Evolutionary conservation across 306 rosid genomes (phyloP).

Genomic region (Inga laurina): DNA sequence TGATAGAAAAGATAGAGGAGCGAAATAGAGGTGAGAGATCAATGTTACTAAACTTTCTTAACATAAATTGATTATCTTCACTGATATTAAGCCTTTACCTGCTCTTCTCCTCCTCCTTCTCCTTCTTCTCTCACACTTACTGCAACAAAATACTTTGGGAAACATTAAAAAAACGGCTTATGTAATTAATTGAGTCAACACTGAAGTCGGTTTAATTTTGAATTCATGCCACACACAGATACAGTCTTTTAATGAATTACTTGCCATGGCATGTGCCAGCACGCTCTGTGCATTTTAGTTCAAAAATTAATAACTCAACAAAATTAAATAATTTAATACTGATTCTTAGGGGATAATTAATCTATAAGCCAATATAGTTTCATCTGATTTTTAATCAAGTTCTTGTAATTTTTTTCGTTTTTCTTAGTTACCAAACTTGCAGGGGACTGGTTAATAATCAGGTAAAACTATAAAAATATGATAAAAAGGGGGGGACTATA

Average conservation of each 20-base stretch:
- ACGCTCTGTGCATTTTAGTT: no score
- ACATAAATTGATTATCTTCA: background rate
- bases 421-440: no score
- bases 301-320: no score
- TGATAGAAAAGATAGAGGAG: background rate
- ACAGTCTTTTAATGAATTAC: background rate
- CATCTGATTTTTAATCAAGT: no score
- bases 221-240: background rate
- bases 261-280: background rate
- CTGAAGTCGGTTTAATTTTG: background rate
- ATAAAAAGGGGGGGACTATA: no score
- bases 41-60: background rate
- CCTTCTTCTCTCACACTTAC: background rate
- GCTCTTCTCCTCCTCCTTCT: background rate
- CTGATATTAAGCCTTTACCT: background rate
- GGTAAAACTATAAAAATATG: no score
- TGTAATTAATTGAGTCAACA: background rate
- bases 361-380: no score
- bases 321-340: no score
- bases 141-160: background rate
- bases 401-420: no score
- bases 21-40: background rate
- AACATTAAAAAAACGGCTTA: background rate
- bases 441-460: no score
- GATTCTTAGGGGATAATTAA: no score